Percentiles rank a stretch among this genome's conserved stretches.
phyloP scores from a whole-genome alignment of 768 basidiomycete species.

The Termitomyces sp. region DNA sequence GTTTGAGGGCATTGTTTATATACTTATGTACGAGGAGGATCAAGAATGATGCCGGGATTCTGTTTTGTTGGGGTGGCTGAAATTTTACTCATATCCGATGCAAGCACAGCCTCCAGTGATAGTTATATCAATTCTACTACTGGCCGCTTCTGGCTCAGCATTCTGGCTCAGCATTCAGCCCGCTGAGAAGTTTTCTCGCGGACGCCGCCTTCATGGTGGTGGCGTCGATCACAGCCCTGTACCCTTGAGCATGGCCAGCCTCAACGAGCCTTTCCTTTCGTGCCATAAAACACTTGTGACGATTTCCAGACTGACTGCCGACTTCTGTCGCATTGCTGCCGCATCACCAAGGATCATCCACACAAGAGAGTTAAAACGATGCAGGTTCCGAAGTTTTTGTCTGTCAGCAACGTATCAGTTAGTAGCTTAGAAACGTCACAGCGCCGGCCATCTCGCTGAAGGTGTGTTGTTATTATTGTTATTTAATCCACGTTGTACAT shows the following conservation, averaged over 20 bases:
- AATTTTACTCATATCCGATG: slow-evolving; percentile 8
- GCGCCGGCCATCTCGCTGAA: not conserved
- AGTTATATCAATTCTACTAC: not conserved
- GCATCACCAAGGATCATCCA: not conserved
- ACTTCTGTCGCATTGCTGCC: not conserved
- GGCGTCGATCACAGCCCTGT: slow-evolving; percentile 2
- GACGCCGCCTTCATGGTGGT: slow-evolving; percentile 2
- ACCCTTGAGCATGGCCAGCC: not conserved
- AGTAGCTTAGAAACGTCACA: slow-evolving; percentile 2
- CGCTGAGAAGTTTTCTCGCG: not conserved
- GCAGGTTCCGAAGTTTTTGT: not conserved
- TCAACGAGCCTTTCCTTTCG: not conserved
- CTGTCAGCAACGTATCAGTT: not conserved
- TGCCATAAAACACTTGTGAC: not conserved
- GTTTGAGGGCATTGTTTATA: not conserved
- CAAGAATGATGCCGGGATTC: not conserved
- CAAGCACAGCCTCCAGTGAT: slow-evolving; percentile 9
- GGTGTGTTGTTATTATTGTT: not conserved
- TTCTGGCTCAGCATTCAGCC: slow-evolving; percentile 2
- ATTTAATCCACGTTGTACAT: slow-evolving; percentile 2
- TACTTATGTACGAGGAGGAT: not conserved
- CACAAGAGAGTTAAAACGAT: slow-evolving; percentile 3
- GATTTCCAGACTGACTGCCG: not conserved
- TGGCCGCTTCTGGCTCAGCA: not conserved
- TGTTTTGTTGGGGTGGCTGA: slow-evolving; percentile 1